Conservation (phyloP, 805 yeast genomes). For the Kuraishia floccosa region DNA sequence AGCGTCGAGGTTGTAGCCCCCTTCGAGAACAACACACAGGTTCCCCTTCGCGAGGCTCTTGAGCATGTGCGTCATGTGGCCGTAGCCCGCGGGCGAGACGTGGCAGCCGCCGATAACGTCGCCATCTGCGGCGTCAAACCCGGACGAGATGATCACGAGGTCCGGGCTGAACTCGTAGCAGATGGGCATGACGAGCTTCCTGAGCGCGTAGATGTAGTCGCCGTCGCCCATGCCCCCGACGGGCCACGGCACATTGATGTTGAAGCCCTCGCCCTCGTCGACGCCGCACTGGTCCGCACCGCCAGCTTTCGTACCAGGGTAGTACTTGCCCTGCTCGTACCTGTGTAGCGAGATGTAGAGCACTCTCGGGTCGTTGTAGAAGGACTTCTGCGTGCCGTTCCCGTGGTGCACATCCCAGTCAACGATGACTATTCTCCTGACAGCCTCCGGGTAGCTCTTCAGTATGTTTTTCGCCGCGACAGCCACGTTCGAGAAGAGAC, state of each 20-base stretch:
- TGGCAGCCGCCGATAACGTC: constrained; percentile 96
- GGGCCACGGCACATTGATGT: constrained; percentile 92
- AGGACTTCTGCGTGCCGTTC: constrained; percentile 94
- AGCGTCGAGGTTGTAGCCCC: constrained; percentile 91
- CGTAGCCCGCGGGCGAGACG: constrained; percentile 92
- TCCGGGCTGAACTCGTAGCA: constrained; percentile 88
- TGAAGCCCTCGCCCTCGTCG: constrained; percentile 78
- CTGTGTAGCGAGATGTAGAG: constrained; percentile 87
- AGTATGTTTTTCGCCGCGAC: constrained; percentile 88
- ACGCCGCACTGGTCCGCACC: constrained; percentile 74
- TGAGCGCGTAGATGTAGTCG: constrained; percentile 88
- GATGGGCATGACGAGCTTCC: constrained; percentile 76
- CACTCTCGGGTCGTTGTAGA: constrained; percentile 81
- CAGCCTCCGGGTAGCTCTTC: constrained; percentile 78
- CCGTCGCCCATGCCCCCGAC: constrained; percentile 88
- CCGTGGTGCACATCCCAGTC: constrained; percentile 99
- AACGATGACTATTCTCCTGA: constrained; percentile 67
- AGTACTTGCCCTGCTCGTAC: constrained; percentile 83
- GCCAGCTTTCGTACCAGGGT: constrained; percentile 90
- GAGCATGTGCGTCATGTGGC: constrained; percentile 88
- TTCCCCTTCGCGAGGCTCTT: constrained; percentile 85
- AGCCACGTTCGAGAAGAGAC: constrained; percentile 92
- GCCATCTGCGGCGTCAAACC: constrained; percentile 98
- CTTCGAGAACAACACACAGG: constrained; percentile 83
- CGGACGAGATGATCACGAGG: constrained; percentile 84